Evolutionary conservation across 2,329 filamentous ascomycete species (phyloP).

Genomic region (Ramularia endophylla): DNA sequence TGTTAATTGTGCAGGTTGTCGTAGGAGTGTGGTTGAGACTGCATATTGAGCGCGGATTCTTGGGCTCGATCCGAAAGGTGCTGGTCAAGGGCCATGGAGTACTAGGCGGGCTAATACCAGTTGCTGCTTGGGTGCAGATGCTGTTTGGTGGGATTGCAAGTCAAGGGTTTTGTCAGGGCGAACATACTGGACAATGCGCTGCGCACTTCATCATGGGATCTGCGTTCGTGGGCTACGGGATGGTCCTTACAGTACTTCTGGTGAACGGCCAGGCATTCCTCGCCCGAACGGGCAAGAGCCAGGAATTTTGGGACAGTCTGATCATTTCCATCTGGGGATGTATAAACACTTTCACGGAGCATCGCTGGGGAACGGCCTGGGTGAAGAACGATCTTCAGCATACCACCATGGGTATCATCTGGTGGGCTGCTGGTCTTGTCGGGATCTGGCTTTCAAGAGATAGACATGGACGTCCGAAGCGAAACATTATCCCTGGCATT

Average conservation of each 20-base stretch:
- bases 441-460: conserved; percentile 88
- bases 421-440: conserved; percentile 90
- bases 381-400: conserved; percentile 93
- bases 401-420: conserved; percentile 98
- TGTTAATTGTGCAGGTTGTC: conserved; percentile 69
- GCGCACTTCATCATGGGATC: conserved; percentile 99
- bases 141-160: conserved; percentile 90
- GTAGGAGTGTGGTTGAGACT: conserved; percentile 84
- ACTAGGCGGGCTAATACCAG: conserved; percentile 78
- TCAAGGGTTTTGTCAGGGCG: conserved; percentile 85
- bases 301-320: conserved; percentile 93
- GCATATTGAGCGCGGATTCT: conserved; percentile 78
- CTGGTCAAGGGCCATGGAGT: conserved; percentile 71
- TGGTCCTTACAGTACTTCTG: conserved; percentile 77
- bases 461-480: conserved; percentile 75
- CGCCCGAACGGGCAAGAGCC: conserved; percentile 72
- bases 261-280: conserved; percentile 87
- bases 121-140: conserved; percentile 89
- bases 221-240: conserved; percentile 91
- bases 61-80: conserved; percentile 65
- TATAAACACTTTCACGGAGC: conserved; percentile 97
- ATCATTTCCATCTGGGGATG: conserved; percentile 94
- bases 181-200: conserved; percentile 85
- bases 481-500: conserved; percentile 88
- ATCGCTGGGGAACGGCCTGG: conserved; percentile 87